phyloP scores from a whole-genome alignment of 2,329 filamentous ascomycete genomes.

The Fusarium drepaniforme region DNA sequence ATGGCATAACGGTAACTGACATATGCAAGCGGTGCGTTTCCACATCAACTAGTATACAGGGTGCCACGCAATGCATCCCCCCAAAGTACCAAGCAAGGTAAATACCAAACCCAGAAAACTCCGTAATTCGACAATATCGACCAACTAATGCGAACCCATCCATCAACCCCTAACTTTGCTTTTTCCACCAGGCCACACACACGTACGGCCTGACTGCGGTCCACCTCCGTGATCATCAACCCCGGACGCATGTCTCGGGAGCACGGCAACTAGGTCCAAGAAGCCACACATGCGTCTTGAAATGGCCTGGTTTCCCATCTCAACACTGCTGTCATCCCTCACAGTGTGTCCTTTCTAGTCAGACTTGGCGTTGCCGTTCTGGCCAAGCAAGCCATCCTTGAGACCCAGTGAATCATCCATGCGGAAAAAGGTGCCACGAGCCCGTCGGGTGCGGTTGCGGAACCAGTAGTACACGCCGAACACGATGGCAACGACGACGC shows the following conservation, averaged over 20 bases:
- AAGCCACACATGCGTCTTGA: neutral
- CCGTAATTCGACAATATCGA: conserved; percentile 31
- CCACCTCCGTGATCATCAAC: neutral
- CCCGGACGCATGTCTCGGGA: neutral
- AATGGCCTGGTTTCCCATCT: neutral
- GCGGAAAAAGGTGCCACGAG: conserved; percentile 70
- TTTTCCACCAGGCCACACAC: conserved; percentile 1
- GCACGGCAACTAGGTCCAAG: neutral
- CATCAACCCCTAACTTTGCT: conserved; percentile 16
- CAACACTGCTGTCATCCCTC: neutral
- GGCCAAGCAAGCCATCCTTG: conserved; percentile 75
- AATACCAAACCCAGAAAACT: conserved; percentile 44
- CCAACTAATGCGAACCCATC: conserved; percentile 12
- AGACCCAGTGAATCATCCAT: conserved; percentile 69
- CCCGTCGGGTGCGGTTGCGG: conserved; percentile 65
- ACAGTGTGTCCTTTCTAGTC: conserved; percentile 40
- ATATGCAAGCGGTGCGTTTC: conserved; percentile 29
- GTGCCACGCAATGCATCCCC: conserved; percentile 20
- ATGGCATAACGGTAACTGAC: conserved; percentile 10
- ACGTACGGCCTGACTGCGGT: neutral
- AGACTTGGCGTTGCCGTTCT: conserved; percentile 51
- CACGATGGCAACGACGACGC: conserved; percentile 68
- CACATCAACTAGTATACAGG: conserved; percentile 32
- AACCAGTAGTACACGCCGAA: conserved; percentile 66
- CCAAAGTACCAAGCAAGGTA: conserved; percentile 1